These are phyloP conservation scores for Cyphellophora attinorum DNA, from an alignment of 2,329 filamentous ascomycete species.

Conservation along the genomic window DNA sequence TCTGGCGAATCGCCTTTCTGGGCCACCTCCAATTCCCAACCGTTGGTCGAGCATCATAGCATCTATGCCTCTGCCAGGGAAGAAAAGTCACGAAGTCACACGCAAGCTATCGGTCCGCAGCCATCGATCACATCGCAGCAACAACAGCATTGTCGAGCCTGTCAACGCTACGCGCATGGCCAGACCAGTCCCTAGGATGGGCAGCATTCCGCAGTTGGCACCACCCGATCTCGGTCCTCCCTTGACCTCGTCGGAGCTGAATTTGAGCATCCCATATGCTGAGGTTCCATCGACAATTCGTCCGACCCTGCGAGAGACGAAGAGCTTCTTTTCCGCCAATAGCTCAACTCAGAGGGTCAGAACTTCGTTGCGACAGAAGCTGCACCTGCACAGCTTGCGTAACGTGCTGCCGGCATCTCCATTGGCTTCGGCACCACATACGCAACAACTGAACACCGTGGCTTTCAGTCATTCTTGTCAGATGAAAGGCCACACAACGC, in stretches of 20 bases:
- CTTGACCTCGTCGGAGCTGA: slow-evolving; percentile 12
- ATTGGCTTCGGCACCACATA: slow-evolving; percentile 2
- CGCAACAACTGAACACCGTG: slow-evolving; percentile 4
- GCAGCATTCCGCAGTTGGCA: slow-evolving; percentile 13
- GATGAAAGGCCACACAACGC: slow-evolving; percentile 8
- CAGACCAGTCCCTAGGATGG: slow-evolving; percentile 6
- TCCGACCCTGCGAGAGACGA: slow-evolving; percentile 19
- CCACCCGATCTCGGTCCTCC: slow-evolving; percentile 16
- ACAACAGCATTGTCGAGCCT: slow-evolving; percentile 15
- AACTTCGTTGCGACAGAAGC: slow-evolving; percentile 6
- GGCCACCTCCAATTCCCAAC: slow-evolving; percentile 7
- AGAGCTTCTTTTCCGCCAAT: slow-evolving; percentile 29
- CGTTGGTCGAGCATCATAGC: slow-evolving; percentile 16
- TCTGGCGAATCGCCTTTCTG: slow-evolving; percentile 5
- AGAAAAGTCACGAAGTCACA: slow-evolving; percentile 9
- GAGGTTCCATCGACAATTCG: slow-evolving; percentile 7
- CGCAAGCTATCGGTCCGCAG: slow-evolving; percentile 15
- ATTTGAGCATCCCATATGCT: slow-evolving; percentile 17
- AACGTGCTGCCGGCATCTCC: slow-evolving; percentile 13
- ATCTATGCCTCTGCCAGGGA: slow-evolving; percentile 14
- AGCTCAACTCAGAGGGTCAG: slow-evolving; percentile 21
- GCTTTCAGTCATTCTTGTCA: slow-evolving; percentile 6
- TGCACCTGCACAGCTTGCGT: slow-evolving; percentile 11
- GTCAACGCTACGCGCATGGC: slow-evolving; percentile 15
- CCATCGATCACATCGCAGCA: slow-evolving; percentile 13